Evolutionary conservation across 768 basidiomycete genomes (phyloP), one percentile per base, ranked within the genome.

Genomic region (Tylopilus rubrobrunneus): DNA sequence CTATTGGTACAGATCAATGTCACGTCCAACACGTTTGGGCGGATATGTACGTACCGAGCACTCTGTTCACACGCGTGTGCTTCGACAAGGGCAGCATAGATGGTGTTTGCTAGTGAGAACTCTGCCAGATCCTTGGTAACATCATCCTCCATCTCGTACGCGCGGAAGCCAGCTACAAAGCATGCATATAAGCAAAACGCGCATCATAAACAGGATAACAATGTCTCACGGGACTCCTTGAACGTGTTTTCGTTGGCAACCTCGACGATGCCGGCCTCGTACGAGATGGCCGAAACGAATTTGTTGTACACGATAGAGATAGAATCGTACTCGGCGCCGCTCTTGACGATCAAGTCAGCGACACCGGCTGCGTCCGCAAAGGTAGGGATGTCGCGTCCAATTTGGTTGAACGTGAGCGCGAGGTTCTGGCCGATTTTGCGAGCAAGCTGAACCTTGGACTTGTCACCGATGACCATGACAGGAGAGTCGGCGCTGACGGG

Each of bases 91-190:
- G 93, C 86, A 60, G 94, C 87, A 72, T 85, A 98, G 77, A 99
- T 83, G 58, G 93, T 93, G 73, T 98, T 98, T 67, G 97, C 95
- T 51, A 99, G 80, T 4, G 94, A 85, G 73, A 99, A 99, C 71
- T 98, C 93, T 48, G 90, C 84, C 46, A 98, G 79, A 67, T 99
- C 96, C 69, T 86, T 90, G 58, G 92, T 90, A 42, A 86, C 85
- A 63, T 97, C 94, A 65, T 99, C 96, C 71, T 98, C 96, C 80
- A 95, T 92, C 76, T 99, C 97, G 71, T 99, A 99, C 28, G 85
- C 83, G 68, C 86, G 87, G 87, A 98, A 98, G 39, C 89, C 86
- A 63, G 87, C 92, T 90, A 51, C 12, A 25, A 41, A 45, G 21
- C 46, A 11, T 3, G 31, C 7, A 25, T 28, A 5, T 56, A 15